Evolutionary conservation across 805 yeast species (phyloP), one percentile per base, ranked within the genome.

Genomic region (Myxozyma melibiosi): DNA sequence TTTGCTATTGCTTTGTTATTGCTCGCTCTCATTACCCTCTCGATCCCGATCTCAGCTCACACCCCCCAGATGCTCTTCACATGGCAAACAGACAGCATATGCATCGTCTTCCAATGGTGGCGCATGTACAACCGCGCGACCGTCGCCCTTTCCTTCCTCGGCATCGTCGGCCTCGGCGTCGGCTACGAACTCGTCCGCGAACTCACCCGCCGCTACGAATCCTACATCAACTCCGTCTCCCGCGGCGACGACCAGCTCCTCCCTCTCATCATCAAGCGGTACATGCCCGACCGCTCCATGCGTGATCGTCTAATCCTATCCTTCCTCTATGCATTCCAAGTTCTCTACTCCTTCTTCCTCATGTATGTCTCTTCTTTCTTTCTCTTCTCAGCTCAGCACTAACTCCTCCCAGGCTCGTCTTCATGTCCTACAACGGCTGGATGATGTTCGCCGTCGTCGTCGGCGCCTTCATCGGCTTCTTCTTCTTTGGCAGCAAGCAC

Each of bases 31-130:
- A n/a, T n/a, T n/a, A n/a, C n/a, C n/a, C n/a, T n/a, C n/a, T n/a
- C n/a, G n/a, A n/a, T n/a, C n/a, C n/a, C n/a, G n/a, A n/a, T n/a
- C n/a, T n/a, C n/a, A n/a, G n/a, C n/a, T n/a, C n/a, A n/a, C n/a
- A n/a, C n/a, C 5, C 27, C 34, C 30, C 20, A 59, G 61, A 61
- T 61, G 64, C 55, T 61, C 28, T 61, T 61, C 48, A 58, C 63
- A 25, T 61, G 64, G 64, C 25, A 61, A 22, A 49, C 63, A 8
- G 35, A 54, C 33, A 47, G 48, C 39, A 31, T 51, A 14, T 61
- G 64, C 47, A 45, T 61, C 45, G 64, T 61, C n/a, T 61, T 61
- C 50, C 54, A 42, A 22, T 53, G 63, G 55, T 61, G 64, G 64
- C 57, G 58, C 27, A 46, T 61, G 38, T 44, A 47, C 49, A 55